Evolutionary conservation across 331 rosid species (phyloP).

Genomic region (Phaseolus coccineus): DNA sequence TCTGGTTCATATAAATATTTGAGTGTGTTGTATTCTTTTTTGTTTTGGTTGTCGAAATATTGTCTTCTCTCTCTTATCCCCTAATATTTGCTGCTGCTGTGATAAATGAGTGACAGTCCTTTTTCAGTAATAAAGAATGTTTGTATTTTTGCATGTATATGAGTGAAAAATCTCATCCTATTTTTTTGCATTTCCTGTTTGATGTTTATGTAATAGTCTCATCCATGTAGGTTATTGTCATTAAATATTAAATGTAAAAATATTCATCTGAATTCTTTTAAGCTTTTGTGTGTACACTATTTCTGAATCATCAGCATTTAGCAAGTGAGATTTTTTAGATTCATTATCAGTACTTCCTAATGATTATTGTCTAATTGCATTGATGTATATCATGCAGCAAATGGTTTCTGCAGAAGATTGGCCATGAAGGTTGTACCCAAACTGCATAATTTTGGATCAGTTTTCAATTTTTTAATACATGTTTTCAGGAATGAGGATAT

Average conservation of each 20-base stretch:
- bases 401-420: constrained; percentile 99
- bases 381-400: constrained; percentile 70
- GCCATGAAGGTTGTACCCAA: constrained; percentile 76
- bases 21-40: no score
- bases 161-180: not conserved
- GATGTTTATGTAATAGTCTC: not conserved
- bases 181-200: constrained; percentile 18
- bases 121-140: not conserved
- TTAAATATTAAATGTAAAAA: not conserved
- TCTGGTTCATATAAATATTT: no score
- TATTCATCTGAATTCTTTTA: not conserved
- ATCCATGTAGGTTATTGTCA: not conserved
- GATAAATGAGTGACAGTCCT: not conserved
- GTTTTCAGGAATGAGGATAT: not conserved
- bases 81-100: not conserved
- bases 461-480: constrained; percentile 17
- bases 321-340: constrained; percentile 28
- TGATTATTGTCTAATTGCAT: constrained; percentile 47
- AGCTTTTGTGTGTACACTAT: not conserved
- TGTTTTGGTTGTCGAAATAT: no score
- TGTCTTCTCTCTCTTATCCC: no score
- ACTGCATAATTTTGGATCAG: not conserved
- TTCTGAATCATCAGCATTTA: not conserved
- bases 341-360: constrained; percentile 5
- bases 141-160: not conserved